Evolutionary conservation across 2,329 filamentous ascomycete species (phyloP).

Genomic region (Mollisiaceae sp.): DNA sequence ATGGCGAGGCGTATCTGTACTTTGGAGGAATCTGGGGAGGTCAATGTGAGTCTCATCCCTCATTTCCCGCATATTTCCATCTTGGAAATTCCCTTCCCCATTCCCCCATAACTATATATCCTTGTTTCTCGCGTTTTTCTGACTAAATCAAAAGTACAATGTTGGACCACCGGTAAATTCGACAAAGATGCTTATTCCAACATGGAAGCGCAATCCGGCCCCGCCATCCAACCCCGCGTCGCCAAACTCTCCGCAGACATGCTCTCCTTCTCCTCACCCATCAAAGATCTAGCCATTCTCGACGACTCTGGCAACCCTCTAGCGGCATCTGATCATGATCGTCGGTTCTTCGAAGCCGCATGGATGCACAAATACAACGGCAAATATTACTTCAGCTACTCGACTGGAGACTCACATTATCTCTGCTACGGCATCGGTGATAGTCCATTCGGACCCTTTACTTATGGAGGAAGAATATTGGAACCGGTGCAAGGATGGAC

Average conservation of each 20-base stretch:
- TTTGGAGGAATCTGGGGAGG: slow-evolving; percentile 84
- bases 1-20: slow-evolving; percentile 69
- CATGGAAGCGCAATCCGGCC: slow-evolving; percentile 64
- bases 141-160: slow-evolving; percentile 57
- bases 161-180: slow-evolving; percentile 66
- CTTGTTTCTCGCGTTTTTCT: background rate
- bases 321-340: slow-evolving; percentile 70
- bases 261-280: slow-evolving; percentile 60
- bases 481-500: slow-evolving; percentile 83
- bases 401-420: slow-evolving; percentile 78
- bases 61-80: background rate
- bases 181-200: slow-evolving; percentile 59
- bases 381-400: slow-evolving; percentile 78
- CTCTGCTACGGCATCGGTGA: slow-evolving; percentile 71
- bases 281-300: slow-evolving; percentile 67
- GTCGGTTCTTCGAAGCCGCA: slow-evolving; percentile 80
- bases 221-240: slow-evolving; percentile 69
- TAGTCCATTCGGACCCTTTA: slow-evolving; percentile 73
- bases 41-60: slow-evolving; percentile 50
- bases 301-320: slow-evolving; percentile 65
- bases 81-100: background rate
- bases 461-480: slow-evolving; percentile 71
- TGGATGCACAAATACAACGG: slow-evolving; percentile 78
- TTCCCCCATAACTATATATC: background rate
- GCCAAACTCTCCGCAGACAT: slow-evolving; percentile 69